phyloP scores from a whole-genome alignment of 352 stramenopile genomes.

The Phytophthora sp. region DNA sequence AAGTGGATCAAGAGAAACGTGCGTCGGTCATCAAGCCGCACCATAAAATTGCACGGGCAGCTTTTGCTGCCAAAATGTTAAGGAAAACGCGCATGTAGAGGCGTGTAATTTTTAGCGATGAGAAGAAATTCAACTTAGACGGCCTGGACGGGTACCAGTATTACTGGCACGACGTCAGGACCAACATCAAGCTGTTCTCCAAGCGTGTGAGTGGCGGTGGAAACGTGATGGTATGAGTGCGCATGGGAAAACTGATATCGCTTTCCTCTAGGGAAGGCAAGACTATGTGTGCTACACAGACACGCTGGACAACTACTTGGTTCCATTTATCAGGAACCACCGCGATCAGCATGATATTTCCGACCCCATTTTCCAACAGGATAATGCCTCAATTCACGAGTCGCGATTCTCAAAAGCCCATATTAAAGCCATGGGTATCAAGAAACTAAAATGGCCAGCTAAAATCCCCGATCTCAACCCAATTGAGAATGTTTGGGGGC shows the following conservation, averaged over 20 bases:
- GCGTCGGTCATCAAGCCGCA: neutral
- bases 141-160: too few relatives aligned
- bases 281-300: neutral
- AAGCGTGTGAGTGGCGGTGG: neutral
- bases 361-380: neutral
- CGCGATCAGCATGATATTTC: neutral
- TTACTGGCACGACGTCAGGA: too few relatives aligned
- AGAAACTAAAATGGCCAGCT: neutral
- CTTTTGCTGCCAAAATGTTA: neutral
- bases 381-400: conserved; percentile 2
- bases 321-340: neutral
- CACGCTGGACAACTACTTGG: neutral
- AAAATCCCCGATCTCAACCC: neutral
- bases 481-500: neutral
- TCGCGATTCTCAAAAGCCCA: neutral
- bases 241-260: too few relatives aligned
- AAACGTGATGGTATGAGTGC: too few relatives aligned
- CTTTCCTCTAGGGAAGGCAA: neutral
- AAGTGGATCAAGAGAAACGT: neutral
- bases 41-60: neutral
- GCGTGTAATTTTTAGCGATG: too few relatives aligned
- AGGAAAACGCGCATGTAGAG: neutral
- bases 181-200: too few relatives aligned
- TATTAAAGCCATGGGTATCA: neutral
- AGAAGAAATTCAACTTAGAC: too few relatives aligned